Percentiles rank a stretch among this genome's conserved stretches.
Conservation (phyloP, 768 basidiomycete genomes). For the Lepiota subincarnata region DNA sequence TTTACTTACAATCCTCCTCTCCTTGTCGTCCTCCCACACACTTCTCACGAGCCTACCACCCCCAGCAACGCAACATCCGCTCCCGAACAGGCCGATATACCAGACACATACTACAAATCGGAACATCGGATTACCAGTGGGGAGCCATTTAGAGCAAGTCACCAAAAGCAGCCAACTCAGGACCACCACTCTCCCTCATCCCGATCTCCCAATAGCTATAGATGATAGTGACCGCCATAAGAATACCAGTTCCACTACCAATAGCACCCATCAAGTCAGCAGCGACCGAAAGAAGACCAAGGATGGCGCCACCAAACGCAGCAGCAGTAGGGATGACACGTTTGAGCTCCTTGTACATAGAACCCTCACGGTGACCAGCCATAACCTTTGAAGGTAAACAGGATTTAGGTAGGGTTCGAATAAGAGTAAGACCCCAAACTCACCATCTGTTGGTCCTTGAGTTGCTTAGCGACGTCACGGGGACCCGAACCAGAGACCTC, state of each 20-base stretch:
- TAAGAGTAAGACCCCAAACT: conserved; percentile 11
- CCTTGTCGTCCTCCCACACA: too few relatives aligned
- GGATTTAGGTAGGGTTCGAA: background rate
- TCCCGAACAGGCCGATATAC: too few relatives aligned
- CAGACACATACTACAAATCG: too few relatives aligned
- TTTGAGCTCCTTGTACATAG: conserved; percentile 99
- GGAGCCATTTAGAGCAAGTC: conserved; percentile 64
- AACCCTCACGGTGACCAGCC: conserved; percentile 91
- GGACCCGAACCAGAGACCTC: conserved; percentile 97
- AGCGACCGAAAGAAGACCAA: conserved; percentile 84
- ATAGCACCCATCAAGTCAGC: conserved; percentile 97
- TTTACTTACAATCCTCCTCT: too few relatives aligned
- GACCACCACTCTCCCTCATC: conserved; percentile 79
- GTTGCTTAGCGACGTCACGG: conserved; percentile 93
- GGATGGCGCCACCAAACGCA: conserved; percentile 95
- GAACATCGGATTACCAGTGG: too few relatives aligned
- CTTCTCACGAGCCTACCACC: too few relatives aligned
- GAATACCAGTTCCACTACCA: conserved; percentile 91
- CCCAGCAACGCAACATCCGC: too few relatives aligned
- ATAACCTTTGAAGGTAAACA: conserved; percentile 58
- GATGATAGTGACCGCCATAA: conserved; percentile 98
- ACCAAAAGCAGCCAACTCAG: conserved; percentile 78
- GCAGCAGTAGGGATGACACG: conserved; percentile 97
- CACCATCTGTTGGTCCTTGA: conserved; percentile 98
- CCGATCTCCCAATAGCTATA: conserved; percentile 98